Evolutionary conservation across 257 asterid species (phyloP), one percentile per base, ranked within the genome.

Genomic region (Paulownia fortunei): DNA sequence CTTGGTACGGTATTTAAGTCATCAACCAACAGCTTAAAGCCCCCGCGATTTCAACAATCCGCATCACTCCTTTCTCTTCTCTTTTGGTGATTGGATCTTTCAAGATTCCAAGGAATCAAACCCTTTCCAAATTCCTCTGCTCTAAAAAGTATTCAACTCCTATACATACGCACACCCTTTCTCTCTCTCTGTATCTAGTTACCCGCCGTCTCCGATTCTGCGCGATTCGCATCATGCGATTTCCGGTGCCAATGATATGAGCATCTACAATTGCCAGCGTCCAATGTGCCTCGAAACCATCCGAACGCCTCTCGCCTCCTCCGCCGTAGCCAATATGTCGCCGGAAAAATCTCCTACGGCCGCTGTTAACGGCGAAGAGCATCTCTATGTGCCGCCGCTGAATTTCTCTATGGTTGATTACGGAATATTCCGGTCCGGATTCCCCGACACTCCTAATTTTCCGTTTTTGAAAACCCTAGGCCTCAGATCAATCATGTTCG

Each of bases 341-440:
- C 72, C 79, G 68, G 86, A 42, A 9, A 81, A 51, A 2, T 23
- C 60, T 60, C 52, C 69, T 27, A 18, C 83, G 8, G 49, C 64
- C 41, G 58, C 55, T 16, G 78, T n/a, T 6, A 34, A 79, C 54
- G 86, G 37, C 3, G 97, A 86, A 3, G 94, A 86, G 9, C 76
- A 55, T 21, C 81, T 76, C 3, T 67, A 82, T 13, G 89, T 88
- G 58, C 97, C 98, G 84, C 98, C 98, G 30, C 78, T 92, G 15
- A 94, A 94, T 78, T 94, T 92, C 64, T 82, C 98, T 2, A 92
- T 94, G 98, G 98, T 92, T 61, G 98, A 94, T 85, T 86, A 88
- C 61, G 97, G 98, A 34, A 82, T 94, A 26, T 94, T 75, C 85
- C 96, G 98, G n/a, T 94, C 97, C 13, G 98, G 98, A 23, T 94